Percentiles rank a stretch among this genome's conserved stretches.
These are phyloP conservation scores for Peltaster fructicola DNA, from an alignment of 2,329 filamentous ascomycete species.

Conservation along the genomic window DNA sequence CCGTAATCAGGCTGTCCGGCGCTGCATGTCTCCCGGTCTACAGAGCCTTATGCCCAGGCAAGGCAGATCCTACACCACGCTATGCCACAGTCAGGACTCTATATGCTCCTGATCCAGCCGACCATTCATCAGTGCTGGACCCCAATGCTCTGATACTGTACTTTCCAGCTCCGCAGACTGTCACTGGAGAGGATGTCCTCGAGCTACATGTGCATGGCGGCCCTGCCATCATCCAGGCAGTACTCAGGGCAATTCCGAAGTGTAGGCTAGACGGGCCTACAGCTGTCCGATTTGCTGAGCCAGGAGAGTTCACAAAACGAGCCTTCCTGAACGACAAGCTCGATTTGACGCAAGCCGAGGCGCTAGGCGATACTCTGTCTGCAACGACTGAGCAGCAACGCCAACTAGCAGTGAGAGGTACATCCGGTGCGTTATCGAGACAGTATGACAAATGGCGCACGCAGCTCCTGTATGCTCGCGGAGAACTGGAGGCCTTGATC, in stretches of 20 bases:
- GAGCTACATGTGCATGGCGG: slow-evolving; percentile 94
- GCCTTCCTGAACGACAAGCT: slow-evolving; percentile 78
- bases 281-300: slow-evolving; percentile 68
- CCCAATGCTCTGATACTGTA: slow-evolving; percentile 63
- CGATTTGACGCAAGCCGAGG: slow-evolving; percentile 66
- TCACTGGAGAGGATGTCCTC: slow-evolving; percentile 81
- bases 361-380: slow-evolving; percentile 41
- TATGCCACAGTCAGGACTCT: slow-evolving; percentile 58
- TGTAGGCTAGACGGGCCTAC: slow-evolving; percentile 3
- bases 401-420: slow-evolving; percentile 63
- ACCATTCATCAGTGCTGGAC: slow-evolving; percentile 42
- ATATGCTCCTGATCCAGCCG: slow-evolving; percentile 35
- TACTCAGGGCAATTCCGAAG: slow-evolving; percentile 51
- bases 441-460: slow-evolving; percentile 73
- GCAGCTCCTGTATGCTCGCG: slow-evolving; percentile 60
- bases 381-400: slow-evolving; percentile 84
- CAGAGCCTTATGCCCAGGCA: slow-evolving; percentile 40
- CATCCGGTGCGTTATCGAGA: slow-evolving; percentile 44
- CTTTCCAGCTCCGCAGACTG: slow-evolving; percentile 65
- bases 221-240: slow-evolving; percentile 69
- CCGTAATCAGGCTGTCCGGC: slow-evolving; percentile 75
- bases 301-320: slow-evolving; percentile 85
- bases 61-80: slow-evolving; percentile 38
- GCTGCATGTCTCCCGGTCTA: slow-evolving; percentile 54
- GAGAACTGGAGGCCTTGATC: slow-evolving; percentile 86